Conservation (phyloP, 805 yeast species). For the Wickerhamiella hasegawae region DNA sequence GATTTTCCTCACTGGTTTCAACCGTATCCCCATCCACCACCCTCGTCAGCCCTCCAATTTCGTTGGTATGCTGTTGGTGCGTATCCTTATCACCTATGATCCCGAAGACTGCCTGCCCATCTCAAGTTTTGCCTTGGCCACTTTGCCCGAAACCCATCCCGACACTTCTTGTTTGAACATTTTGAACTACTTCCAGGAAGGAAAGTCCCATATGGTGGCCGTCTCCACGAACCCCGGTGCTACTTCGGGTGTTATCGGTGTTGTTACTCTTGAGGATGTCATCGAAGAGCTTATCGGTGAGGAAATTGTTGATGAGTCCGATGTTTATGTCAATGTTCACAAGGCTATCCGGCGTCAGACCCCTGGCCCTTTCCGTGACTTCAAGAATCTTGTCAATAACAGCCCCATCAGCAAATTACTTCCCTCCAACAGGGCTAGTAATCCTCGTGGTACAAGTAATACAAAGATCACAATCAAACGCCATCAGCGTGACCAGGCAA, state of each 20-base stretch:
- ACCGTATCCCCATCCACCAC: conserved; percentile 83
- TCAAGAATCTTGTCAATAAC: conserved; percentile 3
- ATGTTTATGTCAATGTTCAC: conserved; percentile 81
- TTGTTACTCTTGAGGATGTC: conserved; percentile 89
- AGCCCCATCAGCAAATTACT: conserved; percentile 7
- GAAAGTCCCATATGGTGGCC: conserved; percentile 93
- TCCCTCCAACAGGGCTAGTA: conserved; percentile 40
- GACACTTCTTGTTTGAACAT: conserved; percentile 89
- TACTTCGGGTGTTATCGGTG: conserved; percentile 74
- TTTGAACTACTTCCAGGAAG: conserved; percentile 91
- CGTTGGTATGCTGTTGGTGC: conserved; percentile 86
- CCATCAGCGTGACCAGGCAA: conserved; percentile 1
- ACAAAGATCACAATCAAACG: conserved; percentile 49
- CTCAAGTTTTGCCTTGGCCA: conserved; percentile 85
- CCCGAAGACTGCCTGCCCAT: conserved; percentile 93
- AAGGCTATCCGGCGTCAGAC: conserved; percentile 51
- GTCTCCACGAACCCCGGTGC: conserved; percentile 76
- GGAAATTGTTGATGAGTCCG: conserved; percentile 92
- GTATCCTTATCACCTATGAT: conserved; percentile 85
- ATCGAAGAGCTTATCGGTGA: conserved; percentile 96
- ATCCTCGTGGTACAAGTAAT: conserved; percentile 48
- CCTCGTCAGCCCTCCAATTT: conserved; percentile 83
- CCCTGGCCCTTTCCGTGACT: conserved; percentile 24
- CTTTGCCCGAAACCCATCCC: conserved; percentile 84
- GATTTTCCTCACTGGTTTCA: conserved; percentile 85